Base-by-base conservation (phyloP, 306 rosid genomes). In the Phaseolus lunatus region DNA sequence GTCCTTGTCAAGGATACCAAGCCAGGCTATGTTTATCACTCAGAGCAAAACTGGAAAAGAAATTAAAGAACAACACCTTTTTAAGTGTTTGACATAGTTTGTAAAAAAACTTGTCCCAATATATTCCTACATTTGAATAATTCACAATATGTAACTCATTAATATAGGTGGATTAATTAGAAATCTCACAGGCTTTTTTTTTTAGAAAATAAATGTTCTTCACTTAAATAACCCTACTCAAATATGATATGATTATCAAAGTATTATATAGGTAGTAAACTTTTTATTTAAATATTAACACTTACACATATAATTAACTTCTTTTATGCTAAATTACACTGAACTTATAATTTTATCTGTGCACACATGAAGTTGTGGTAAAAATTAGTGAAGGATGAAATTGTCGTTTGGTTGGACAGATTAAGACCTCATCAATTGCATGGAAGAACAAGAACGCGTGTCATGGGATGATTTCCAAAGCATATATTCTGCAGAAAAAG, bases 1-100 rank as follows among this genome's bases (percentile, higher is more conserved):
- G 70, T 78, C 75, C 44, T 22, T 73, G 65, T 78, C 84, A 79
- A 69, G 58, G 16, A 84, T 75, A 52, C 63, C 65, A 53, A 77
- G 29, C 66, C 79, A 50, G 7, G 45, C 53, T 75, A 15, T 24
- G 39, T 49, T 72, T 37, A 15, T 57, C 11, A 33, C 71, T 18
- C 54, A 52, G 77, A 63, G 64, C 31, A 57, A 64, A 54, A 63
- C 39, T 13, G 9, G 5, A 19, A 35, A 56, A 12, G 12, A 15
- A 19, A 15, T 12, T 24, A 44, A 35, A 19, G 74, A 10, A n/a
- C 15, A 69, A 15, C 29, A 75, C 71, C 70, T 81, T 75, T 74
- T n/a, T 43, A 80, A 20, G 37, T 47, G 24, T 71, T 80, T 35
- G 22, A 9, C 48, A 75, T 19, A 35, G 41, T 76, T 33, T 19